Percentiles rank a stretch among this genome's conserved stretches.
Evolutionary conservation across 2,329 filamentous ascomycete species (phyloP).

Genomic region (Sporothrix phasma): DNA sequence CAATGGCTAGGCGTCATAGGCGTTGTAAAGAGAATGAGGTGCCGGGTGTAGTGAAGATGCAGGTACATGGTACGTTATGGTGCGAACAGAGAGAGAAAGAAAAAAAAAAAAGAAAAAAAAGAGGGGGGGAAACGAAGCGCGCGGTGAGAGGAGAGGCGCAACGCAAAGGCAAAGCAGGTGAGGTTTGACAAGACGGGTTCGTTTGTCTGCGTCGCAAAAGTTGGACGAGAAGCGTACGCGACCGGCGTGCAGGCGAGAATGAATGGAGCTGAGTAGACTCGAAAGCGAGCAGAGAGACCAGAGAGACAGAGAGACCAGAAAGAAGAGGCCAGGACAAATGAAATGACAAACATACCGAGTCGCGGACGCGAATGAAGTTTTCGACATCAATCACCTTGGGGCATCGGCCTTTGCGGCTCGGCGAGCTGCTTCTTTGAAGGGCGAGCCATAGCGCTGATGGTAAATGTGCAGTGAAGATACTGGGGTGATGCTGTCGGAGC

Average conservation of each 20-base stretch:
- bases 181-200: not conserved
- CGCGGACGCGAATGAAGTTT: conserved; percentile 69
- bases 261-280: not conserved
- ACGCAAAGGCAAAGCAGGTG: not conserved
- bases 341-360: conserved; percentile 54
- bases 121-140: no score
- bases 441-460: conserved; percentile 20
- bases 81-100: no score
- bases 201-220: not conserved
- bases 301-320: conserved; percentile 7
- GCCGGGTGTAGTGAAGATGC: no score
- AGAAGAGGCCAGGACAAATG: conserved; percentile 15
- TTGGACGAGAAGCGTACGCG: not conserved
- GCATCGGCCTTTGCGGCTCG: conserved; percentile 26
- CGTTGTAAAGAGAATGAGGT: no score
- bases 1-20: no score
- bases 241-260: not conserved
- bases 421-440: conserved; percentile 22
- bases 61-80: no score
- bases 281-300: not conserved
- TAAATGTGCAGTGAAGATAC: conserved; percentile 17
- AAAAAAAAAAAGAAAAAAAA: no score
- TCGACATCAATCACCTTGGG: conserved; percentile 53
- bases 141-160: not conserved
- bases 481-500: not conserved